phyloP scores from a whole-genome alignment of 495 filamentous ascomycete genomes.

The Trichoderma reesei region DNA sequence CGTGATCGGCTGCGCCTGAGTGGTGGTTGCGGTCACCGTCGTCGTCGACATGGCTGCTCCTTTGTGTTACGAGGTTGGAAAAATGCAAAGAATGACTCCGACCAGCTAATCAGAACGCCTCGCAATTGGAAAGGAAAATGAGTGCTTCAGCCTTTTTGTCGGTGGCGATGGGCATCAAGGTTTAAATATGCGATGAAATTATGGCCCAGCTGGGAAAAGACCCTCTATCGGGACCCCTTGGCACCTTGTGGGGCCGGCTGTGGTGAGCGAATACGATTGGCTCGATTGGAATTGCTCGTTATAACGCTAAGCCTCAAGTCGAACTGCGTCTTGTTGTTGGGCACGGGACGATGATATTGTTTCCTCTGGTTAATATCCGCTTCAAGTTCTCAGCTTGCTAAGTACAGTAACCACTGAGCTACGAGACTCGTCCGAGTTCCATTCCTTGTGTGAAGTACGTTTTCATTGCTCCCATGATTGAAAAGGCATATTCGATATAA shows the following conservation, averaged over 20 bases:
- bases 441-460: too few species aligned
- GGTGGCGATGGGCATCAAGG: constrained; percentile 4
- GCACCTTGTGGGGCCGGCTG: background rate
- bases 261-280: background rate
- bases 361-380: too few species aligned
- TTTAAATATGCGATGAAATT: constrained; percentile 3
- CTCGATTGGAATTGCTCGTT: too few species aligned
- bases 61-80: background rate
- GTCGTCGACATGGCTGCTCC: constrained; percentile 18
- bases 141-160: background rate
- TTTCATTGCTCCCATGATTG: too few species aligned
- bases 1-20: constrained; percentile 49
- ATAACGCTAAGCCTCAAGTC: too few species aligned
- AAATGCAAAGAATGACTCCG: background rate
- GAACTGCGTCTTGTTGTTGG: too few species aligned
- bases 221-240: background rate
- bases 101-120: background rate
- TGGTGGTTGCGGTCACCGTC: constrained; percentile 22
- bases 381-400: too few species aligned
- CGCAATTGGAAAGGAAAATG: background rate
- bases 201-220: background rate
- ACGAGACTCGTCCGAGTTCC: too few species aligned
- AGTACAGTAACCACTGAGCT: too few species aligned
- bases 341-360: too few species aligned
- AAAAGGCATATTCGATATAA: too few species aligned